Base-by-base conservation (phyloP, 495 filamentous ascomycete genomes). In the Physcia stellaris region DNA sequence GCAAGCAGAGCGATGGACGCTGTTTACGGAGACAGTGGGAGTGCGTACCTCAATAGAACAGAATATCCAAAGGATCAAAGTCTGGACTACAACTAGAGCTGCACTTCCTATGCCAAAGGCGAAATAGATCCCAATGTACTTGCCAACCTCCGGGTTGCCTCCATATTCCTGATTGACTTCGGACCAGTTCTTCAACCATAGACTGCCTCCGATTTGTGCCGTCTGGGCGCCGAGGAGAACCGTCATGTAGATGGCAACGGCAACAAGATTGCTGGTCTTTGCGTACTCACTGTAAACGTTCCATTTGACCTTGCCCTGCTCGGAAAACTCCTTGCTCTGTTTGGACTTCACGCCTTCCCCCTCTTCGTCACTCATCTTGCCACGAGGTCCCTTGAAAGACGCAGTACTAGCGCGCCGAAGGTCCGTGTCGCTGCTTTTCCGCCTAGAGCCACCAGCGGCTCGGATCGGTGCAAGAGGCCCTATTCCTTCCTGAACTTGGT, bases 281-380 rank as follows among this genome's bases (percentile, higher is more conserved):
- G 87, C 87, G 51, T 96, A 95, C 58, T 88, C 84, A 23, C 57
- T 59, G 42, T 92, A 92, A 2, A 92, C 83, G 48, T 76, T 71
- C 86, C 92, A 95, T 57, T 94, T 95, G 41, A 99, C 92, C 54
- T 95, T 94, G 32, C 92, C 92, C 56, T 96, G 85, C 54, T 95
- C 83, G 0, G 72, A 73, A 37, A 75, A 74, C 56, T 99, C 92
- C 54, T 92, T 86, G 12, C 69, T 74, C 57, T 94, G 86, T 49
- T 75, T 83, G 41, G 79, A 83, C 64, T 82, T 94, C 43, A 72
- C 52, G 9, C 56, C 59, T 11, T 65, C 61, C 28, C 75, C 80
- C 50, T 94, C 90, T 52, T 94, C 83, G 54, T 98, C 90, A 11
- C 63, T 68, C 27, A 84, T 47, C 56, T 84, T 94, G 39, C 86